These are phyloP conservation scores for Microascus cirrosus DNA, from an alignment of 2,329 filamentous ascomycete genomes.

Conservation along the genomic window DNA sequence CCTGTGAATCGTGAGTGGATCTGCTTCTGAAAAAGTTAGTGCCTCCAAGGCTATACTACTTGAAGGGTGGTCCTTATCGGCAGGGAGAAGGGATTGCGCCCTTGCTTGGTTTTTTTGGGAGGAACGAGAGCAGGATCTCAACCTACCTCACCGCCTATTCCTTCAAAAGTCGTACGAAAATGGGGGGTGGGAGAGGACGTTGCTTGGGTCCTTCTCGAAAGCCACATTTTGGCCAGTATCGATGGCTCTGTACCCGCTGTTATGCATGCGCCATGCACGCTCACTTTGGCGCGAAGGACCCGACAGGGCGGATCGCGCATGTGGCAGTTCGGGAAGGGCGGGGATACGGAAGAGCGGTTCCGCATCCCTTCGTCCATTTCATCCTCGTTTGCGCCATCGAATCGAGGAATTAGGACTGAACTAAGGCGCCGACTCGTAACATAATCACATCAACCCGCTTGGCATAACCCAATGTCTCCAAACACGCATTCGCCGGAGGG, in stretches of 20 bases:
- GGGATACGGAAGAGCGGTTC: background rate
- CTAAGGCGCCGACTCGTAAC: background rate
- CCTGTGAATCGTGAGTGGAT: background rate
- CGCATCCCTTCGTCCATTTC: background rate
- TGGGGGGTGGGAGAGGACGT: too few species aligned
- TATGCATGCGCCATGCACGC: background rate
- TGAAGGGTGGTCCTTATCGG: too few species aligned
- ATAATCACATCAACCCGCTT: too few species aligned
- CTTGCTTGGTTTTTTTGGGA: too few species aligned
- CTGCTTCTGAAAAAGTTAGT: background rate
- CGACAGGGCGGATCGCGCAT: background rate
- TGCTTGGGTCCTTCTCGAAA: background rate
- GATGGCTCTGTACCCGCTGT: background rate
- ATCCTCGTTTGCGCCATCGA: background rate
- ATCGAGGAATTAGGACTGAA: background rate
- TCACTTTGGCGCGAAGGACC: background rate
- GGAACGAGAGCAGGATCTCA: too few species aligned
- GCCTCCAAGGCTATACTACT: too few species aligned
- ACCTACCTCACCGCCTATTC: too few species aligned
- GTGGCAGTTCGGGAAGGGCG: background rate
- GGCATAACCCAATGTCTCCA: too few species aligned
- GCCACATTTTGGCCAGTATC: background rate
- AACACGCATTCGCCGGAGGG: too few species aligned
- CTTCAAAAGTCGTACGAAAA: too few species aligned
- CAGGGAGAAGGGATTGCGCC: too few species aligned